phyloP scores from a whole-genome alignment of 2,329 filamentous ascomycete species.

The Karstenula rhodostoma region DNA sequence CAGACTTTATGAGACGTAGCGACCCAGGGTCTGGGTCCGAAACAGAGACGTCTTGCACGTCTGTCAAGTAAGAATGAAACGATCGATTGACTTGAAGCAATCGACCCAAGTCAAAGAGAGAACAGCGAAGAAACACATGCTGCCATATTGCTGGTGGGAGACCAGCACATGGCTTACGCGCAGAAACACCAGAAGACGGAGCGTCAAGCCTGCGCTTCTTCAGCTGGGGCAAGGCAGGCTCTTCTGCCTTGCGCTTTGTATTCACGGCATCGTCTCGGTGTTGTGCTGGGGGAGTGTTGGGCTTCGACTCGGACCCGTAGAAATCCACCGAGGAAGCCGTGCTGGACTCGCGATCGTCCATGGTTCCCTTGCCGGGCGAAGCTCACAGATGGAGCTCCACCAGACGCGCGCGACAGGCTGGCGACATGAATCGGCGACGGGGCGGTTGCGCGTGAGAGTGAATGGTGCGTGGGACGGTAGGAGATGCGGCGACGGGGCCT shows the following conservation, averaged over 20 bases:
- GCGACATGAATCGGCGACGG: constrained; percentile 34
- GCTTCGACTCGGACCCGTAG: constrained; percentile 40
- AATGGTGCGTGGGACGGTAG: neutral
- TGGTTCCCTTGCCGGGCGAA: constrained; percentile 33
- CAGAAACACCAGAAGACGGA: constrained; percentile 20
- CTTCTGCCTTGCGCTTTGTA: constrained; percentile 49
- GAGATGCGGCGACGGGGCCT: neutral
- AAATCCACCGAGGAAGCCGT: constrained; percentile 48
- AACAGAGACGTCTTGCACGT: constrained; percentile 43
- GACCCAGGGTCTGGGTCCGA: constrained; percentile 41
- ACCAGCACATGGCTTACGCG: constrained; percentile 41
- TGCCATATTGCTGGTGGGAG: constrained; percentile 74
- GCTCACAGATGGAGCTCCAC: constrained; percentile 43
- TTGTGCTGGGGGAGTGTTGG: constrained; percentile 24
- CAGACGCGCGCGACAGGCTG: constrained; percentile 32
- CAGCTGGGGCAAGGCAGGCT: constrained; percentile 26
- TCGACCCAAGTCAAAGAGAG: constrained; percentile 69
- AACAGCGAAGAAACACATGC: constrained; percentile 71
- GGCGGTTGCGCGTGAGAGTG: constrained; percentile 4
- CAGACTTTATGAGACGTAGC: constrained; percentile 61
- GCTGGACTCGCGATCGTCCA: constrained; percentile 46
- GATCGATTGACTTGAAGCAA: constrained; percentile 72
- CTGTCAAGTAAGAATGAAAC: constrained; percentile 63
- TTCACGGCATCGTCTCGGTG: constrained; percentile 22
- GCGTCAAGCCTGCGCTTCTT: constrained; percentile 46